These are phyloP conservation scores for Ceratocystis lukuohia DNA, from an alignment of 2,329 filamentous ascomycete species.

Conservation along the genomic window DNA sequence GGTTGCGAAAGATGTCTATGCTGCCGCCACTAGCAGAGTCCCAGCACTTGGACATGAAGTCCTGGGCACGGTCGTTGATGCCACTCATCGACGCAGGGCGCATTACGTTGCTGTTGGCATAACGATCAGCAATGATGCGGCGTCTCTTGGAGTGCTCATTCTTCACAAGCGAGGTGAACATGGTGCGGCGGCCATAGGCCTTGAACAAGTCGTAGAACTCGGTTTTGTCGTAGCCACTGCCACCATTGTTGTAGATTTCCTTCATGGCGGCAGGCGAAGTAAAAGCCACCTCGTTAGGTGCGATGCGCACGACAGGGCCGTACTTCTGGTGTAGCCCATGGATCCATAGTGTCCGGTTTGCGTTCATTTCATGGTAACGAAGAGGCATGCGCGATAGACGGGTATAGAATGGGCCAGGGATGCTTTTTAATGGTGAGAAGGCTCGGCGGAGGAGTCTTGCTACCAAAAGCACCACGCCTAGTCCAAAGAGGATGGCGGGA, in stretches of 20 bases:
- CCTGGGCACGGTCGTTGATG: slow-evolving; percentile 42
- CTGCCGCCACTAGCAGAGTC: slow-evolving; percentile 30
- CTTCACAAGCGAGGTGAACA: slow-evolving; percentile 47
- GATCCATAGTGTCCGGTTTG: slow-evolving; percentile 41
- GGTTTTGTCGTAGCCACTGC: slow-evolving; percentile 52
- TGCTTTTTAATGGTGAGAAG: slow-evolving; percentile 26
- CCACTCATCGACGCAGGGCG: slow-evolving; percentile 40
- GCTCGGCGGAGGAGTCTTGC: slow-evolving; percentile 24
- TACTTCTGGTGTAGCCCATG: slow-evolving; percentile 43
- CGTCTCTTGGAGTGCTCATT: slow-evolving; percentile 50
- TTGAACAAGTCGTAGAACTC: slow-evolving; percentile 50
- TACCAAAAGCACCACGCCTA: slow-evolving; percentile 22
- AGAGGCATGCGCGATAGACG: slow-evolving; percentile 38
- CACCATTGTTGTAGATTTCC: slow-evolving; percentile 49
- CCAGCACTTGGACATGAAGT: slow-evolving; percentile 42
- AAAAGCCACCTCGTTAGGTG: slow-evolving; percentile 47
- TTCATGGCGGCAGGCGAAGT: slow-evolving; percentile 42
- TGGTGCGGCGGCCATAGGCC: slow-evolving; percentile 44
- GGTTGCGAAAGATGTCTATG: slow-evolving; percentile 48
- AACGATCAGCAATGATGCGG: slow-evolving; percentile 50
- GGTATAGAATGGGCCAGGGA: slow-evolving; percentile 38
- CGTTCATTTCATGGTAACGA: slow-evolving; percentile 44
- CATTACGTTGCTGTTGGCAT: slow-evolving; percentile 55
- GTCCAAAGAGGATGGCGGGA: slow-evolving; percentile 23
- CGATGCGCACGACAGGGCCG: slow-evolving; percentile 44